These are phyloP conservation scores for Salvia sclarea DNA, from an alignment of 305 asterid species.

Conservation along the genomic window DNA sequence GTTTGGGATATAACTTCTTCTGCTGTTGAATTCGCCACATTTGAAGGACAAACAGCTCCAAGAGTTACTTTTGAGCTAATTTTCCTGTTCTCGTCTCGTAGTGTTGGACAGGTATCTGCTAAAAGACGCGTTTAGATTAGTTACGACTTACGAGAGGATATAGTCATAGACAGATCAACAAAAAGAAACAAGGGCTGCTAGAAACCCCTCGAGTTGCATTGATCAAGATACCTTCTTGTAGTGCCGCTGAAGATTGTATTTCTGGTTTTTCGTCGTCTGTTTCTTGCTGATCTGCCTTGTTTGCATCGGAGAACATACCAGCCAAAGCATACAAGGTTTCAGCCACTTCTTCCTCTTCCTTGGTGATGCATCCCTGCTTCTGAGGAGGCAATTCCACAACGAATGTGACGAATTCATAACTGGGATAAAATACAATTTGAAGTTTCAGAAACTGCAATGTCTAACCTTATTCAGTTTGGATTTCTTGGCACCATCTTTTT, in stretches of 20 bases:
- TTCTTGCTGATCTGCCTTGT: constrained; percentile 30
- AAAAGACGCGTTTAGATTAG: constrained; percentile 24
- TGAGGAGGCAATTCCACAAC: constrained; percentile 35
- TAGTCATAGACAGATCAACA: constrained; percentile 1
- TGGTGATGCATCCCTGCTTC: constrained; percentile 45
- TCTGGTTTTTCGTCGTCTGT: constrained; percentile 37
- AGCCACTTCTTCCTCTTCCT: constrained; percentile 91
- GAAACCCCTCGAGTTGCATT: constrained; percentile 52
- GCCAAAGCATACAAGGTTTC: constrained; percentile 75
- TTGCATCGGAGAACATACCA: constrained; percentile 43
- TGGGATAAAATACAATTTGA: background rate
- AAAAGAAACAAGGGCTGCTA: constrained; percentile 2
- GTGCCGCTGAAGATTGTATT: constrained; percentile 40
- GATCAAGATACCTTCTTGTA: constrained; percentile 34
- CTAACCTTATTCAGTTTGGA: constrained; percentile 61
- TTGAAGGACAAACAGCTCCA: constrained; percentile 32
- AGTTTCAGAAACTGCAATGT: constrained; percentile 23
- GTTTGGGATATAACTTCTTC: constrained; percentile 34
- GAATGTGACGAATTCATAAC: constrained; percentile 4
- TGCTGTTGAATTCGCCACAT: constrained; percentile 34
- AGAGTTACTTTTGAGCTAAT: constrained; percentile 29
- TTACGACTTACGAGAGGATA: background rate
- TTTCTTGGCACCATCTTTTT: constrained; percentile 46
- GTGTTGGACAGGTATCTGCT: constrained; percentile 31
- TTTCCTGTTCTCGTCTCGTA: constrained; percentile 28